Base-by-base conservation (phyloP, 345 rosid genomes). In the Lumnitzera littorea region DNA sequence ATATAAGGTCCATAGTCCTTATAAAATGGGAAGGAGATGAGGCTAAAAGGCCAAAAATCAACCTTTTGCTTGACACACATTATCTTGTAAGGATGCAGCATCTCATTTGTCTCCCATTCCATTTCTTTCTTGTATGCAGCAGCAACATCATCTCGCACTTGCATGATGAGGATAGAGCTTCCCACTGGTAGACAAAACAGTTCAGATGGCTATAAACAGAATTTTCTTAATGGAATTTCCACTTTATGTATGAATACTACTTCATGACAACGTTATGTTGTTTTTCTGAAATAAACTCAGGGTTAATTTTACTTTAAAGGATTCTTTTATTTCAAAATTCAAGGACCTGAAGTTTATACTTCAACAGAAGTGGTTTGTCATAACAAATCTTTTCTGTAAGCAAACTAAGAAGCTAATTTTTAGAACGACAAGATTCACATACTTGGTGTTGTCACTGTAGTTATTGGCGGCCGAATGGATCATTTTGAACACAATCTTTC, bases 91-190 rank as follows among this genome's bases (percentile, higher is more conserved):
- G 91, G 92, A 63, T 73, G 84, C 69, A 89, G 77, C 70, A 60
- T 50, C 64, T 76, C 81, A 58, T 48, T 67, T 17, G 76, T 66
- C 74, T 74, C 70, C 85, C 82, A 79, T 52, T 79, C 80, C 41
- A 76, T 52, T 70, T 88, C 92, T 72, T 84, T 73, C 78, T 17
- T 86, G 53, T 84, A 88, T 55, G 90, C 90, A 63, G 77, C 66
- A 16, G 84, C 88, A 46, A 86, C 75, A 24, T 86, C 90, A 0
- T 86, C 84, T 47, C 87, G 78, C 58, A 80, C 81, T 76, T 82
- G 81, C 61, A 85, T 56, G 62, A 89, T 27, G 31, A 27, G 31
- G 5, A 27, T 27, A 5, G 31, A 27, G 31, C 31, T 27, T 27
- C 31, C 5, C 31, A 27, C 31, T 27, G 31, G 31, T 27, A 27